Evolutionary conservation across 208 protist species (phyloP).

Genomic region (Leishmania turanica): DNA sequence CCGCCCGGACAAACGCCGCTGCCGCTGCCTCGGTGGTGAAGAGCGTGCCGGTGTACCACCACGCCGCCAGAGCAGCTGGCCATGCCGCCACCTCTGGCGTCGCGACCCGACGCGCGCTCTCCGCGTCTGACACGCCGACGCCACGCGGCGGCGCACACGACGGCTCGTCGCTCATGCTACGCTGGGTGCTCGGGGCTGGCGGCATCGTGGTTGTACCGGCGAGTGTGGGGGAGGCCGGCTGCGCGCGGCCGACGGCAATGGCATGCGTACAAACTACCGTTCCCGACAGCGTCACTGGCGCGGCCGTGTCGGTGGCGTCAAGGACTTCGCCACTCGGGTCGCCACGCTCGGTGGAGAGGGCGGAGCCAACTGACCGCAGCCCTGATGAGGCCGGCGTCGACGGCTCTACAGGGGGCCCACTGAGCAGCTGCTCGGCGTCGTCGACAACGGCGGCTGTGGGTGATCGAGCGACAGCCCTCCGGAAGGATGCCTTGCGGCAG

Average conservation of each 20-base stretch:
- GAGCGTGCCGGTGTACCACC: conserved; percentile 32
- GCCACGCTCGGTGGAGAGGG: neutral
- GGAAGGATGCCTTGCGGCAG: neutral
- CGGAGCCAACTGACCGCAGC: neutral
- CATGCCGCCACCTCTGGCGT: neutral
- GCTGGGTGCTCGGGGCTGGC: neutral
- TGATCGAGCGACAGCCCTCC: neutral
- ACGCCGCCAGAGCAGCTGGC: neutral
- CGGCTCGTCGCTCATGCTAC: neutral
- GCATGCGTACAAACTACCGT: conserved; percentile 17
- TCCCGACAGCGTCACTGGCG: neutral
- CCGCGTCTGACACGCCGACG: neutral
- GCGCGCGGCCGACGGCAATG: conserved; percentile 4
- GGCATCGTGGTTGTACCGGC: neutral
- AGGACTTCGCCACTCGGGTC: neutral
- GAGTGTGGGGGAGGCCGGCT: neutral
- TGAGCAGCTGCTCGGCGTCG: neutral
- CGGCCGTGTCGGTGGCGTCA: neutral
- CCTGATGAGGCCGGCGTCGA: neutral
- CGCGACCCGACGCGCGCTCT: neutral
- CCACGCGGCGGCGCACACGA: neutral
- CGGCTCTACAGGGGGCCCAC: neutral
- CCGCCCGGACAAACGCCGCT: conserved; percentile 4
- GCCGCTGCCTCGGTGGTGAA: conserved; percentile 16
- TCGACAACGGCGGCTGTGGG: neutral